phyloP scores from a whole-genome alignment of 225 moss, liverwort and hornwort species.

The Bryum argenteum region DNA sequence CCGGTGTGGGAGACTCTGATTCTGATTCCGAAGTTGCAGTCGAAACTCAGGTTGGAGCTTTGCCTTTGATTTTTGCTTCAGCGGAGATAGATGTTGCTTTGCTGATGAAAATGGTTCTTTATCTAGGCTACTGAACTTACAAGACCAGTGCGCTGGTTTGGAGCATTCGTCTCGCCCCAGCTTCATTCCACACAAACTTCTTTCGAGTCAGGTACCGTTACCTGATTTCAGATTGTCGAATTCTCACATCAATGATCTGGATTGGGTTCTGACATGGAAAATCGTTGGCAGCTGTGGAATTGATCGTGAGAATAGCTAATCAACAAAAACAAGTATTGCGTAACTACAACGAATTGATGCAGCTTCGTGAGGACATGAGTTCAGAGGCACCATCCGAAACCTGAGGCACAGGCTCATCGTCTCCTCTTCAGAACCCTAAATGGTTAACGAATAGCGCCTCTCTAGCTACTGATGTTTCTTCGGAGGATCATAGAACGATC shows the following conservation, averaged over 20 bases:
- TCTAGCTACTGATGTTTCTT: slow-evolving; percentile 6
- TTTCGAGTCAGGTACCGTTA: slow-evolving; percentile 63
- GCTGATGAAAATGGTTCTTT: slow-evolving; percentile 25
- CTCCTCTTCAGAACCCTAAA: slow-evolving; percentile 12
- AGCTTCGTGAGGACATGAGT: slow-evolving; percentile 24
- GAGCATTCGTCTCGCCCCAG: slow-evolving; percentile 79
- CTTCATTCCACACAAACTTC: slow-evolving; percentile 71
- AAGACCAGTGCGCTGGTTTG: slow-evolving; percentile 75
- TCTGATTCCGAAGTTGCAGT: slow-evolving; percentile 38
- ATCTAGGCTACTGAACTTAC: slow-evolving; percentile 49
- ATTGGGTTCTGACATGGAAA: slow-evolving; percentile 16
- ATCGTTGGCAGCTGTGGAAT: slow-evolving; percentile 63
- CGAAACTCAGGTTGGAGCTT: slow-evolving; percentile 41
- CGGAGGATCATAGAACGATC: slow-evolving; percentile 11
- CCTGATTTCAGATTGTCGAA: too few relatives aligned
- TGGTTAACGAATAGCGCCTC: not conserved
- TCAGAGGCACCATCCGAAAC: slow-evolving; percentile 26
- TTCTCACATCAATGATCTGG: not conserved
- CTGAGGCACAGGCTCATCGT: slow-evolving; percentile 20
- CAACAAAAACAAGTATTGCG: slow-evolving; percentile 60
- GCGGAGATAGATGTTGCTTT: slow-evolving; percentile 11
- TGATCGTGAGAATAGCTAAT: slow-evolving; percentile 74
- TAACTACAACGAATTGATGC: slow-evolving; percentile 51
- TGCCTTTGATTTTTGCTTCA: not conserved
- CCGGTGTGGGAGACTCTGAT: slow-evolving; percentile 37